Evolutionary conservation across 2,329 filamentous ascomycete species (phyloP).

Genomic region (Clarireedia homoeocarpa): DNA sequence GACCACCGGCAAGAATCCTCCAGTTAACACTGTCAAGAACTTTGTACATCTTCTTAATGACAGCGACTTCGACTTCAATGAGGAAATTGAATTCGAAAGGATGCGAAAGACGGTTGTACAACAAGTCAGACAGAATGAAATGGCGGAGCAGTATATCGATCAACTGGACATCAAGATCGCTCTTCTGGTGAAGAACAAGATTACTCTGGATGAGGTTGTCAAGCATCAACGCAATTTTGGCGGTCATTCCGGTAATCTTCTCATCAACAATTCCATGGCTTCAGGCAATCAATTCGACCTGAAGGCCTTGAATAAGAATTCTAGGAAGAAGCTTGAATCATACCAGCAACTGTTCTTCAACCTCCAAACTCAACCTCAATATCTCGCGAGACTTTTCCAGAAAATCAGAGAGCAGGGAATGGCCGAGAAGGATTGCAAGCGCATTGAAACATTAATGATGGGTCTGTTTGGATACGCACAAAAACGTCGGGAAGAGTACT

Average conservation of each 20-base stretch:
- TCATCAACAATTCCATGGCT: constrained; percentile 81
- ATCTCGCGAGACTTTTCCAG: constrained; percentile 82
- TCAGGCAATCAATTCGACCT: constrained; percentile 92
- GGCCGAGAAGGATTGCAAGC: constrained; percentile 85
- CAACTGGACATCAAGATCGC: constrained; percentile 99
- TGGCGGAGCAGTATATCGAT: constrained; percentile 95
- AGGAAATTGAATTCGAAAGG: constrained; percentile 94
- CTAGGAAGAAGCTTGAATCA: constrained; percentile 86
- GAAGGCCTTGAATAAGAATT: constrained; percentile 95
- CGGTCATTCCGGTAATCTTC: constrained; percentile 73
- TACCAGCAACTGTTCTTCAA: constrained; percentile 98
- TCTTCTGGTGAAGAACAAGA: constrained; percentile 97
- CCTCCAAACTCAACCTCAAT: constrained; percentile 92
- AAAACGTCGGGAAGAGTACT: constrained; percentile 94
- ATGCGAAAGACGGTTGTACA: constrained; percentile 94
- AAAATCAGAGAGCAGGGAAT: constrained; percentile 75
- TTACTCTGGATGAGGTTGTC: constrained; percentile 94
- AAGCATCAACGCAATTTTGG: constrained; percentile 96
- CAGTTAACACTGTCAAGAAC: constrained; percentile 93
- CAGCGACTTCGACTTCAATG: constrained; percentile 97
- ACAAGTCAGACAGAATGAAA: constrained; percentile 93
- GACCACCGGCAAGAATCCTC: constrained; percentile 92
- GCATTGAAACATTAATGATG: constrained; percentile 91
- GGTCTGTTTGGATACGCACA: constrained; percentile 94
- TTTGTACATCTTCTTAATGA: constrained; percentile 97